phyloP scores from a whole-genome alignment of 2,329 filamentous ascomycete species.

The Stemphylium beticola region DNA sequence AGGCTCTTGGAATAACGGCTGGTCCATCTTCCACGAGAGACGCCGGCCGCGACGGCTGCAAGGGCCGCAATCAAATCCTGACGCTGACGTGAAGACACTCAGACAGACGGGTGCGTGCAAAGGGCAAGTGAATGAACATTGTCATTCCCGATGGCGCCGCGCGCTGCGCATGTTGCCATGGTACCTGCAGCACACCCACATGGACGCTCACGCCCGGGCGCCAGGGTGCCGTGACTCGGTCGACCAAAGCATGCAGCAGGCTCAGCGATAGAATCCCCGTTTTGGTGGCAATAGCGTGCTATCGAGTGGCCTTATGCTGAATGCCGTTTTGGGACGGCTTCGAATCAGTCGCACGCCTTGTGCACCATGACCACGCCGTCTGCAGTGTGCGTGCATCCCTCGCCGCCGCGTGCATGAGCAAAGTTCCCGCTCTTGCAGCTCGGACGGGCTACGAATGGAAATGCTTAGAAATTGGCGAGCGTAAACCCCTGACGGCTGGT shows the following conservation, averaged over 20 bases:
- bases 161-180: conserved; percentile 1
- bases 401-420: conserved; percentile 35
- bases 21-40: conserved; percentile 5
- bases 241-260: conserved; percentile 17
- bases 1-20: conserved; percentile 20
- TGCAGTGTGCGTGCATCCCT: conserved; percentile 35
- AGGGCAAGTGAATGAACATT: background rate
- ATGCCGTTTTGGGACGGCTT: conserved; percentile 29
- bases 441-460: conserved; percentile 30
- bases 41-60: conserved; percentile 10
- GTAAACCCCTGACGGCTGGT: conserved; percentile 21
- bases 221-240: conserved; percentile 34
- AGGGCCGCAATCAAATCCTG: conserved; percentile 16
- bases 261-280: conserved; percentile 19
- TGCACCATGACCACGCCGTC: conserved; percentile 33
- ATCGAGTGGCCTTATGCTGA: conserved; percentile 24
- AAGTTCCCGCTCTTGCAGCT: conserved; percentile 29
- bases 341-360: conserved; percentile 35
- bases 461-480: conserved; percentile 17
- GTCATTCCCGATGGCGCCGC: background rate
- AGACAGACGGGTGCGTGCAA: conserved; percentile 3
- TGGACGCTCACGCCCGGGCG: conserved; percentile 8
- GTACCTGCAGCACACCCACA: conserved; percentile 3
- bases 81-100: background rate
- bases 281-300: conserved; percentile 32